phyloP scores from a whole-genome alignment of 2,329 filamentous ascomycete genomes.

The Trichophaea hybrida region DNA sequence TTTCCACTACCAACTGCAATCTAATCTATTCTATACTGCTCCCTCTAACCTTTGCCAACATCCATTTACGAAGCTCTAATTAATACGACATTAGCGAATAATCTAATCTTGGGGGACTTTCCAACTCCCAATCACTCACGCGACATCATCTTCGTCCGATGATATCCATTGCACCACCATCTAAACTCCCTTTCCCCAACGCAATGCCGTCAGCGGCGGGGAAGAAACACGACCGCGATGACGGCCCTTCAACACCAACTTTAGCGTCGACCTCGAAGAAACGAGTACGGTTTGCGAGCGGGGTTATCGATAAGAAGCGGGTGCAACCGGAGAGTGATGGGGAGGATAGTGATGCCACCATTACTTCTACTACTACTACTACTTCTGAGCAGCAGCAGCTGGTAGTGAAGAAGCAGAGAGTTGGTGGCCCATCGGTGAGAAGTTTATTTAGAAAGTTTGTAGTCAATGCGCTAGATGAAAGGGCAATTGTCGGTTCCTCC shows the following conservation, averaged over 20 bases:
- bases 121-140: not conserved
- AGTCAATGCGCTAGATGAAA: conserved; percentile 20
- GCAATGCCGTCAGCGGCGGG: not conserved
- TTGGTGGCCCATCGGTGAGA: not conserved
- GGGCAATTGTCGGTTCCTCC: conserved; percentile 13
- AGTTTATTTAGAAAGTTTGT: conserved; percentile 28
- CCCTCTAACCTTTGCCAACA: not conserved
- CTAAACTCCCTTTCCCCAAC: not conserved
- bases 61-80: not conserved
- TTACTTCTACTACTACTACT: not conserved
- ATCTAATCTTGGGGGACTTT: not conserved
- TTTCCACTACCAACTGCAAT: not conserved
- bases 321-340: not conserved
- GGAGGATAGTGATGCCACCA: not conserved
- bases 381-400: not conserved
- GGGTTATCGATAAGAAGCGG: not conserved
- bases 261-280: not conserved
- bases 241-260: not conserved
- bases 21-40: not conserved
- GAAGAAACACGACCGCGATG: not conserved
- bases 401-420: not conserved
- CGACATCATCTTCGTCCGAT: not conserved
- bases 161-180: not conserved
- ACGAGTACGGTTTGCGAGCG: conserved; percentile 1
- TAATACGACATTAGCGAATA: not conserved